These are phyloP conservation scores for Pleodorina starrii DNA, from an alignment of 139 green algal species.

Conservation along the genomic window DNA sequence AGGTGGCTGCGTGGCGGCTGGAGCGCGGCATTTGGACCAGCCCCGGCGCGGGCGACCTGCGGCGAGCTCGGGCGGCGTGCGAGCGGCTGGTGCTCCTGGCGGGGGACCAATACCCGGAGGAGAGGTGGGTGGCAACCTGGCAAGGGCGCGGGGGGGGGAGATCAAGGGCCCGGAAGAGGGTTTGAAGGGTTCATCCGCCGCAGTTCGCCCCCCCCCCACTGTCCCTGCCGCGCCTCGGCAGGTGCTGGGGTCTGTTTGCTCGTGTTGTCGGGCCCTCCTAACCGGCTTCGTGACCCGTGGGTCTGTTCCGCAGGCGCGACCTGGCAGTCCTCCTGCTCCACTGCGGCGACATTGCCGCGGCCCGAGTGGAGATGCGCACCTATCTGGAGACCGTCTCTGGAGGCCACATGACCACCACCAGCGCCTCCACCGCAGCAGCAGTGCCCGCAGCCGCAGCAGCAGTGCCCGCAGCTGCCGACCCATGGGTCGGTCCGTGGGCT, in stretches of 20 bases:
- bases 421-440: no score
- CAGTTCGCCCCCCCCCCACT: no score
- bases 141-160: not conserved
- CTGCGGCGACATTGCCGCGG: conserved; percentile 60
- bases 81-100: conserved; percentile 83
- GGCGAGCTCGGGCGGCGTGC: conserved; percentile 67
- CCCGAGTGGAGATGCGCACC: conserved; percentile 66
- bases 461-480: no score
- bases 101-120: conserved; percentile 56
- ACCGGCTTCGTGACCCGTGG: not conserved
- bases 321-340: conserved; percentile 77
- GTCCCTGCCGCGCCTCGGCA: no score
- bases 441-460: no score
- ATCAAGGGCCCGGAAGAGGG: not conserved
- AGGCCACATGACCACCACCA: not conserved
- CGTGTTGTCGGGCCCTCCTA: no score
- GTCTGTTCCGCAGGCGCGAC: conserved; percentile 67
- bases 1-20: conserved; percentile 79
- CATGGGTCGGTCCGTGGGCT: not conserved
- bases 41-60: conserved; percentile 76
- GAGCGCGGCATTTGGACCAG: conserved; percentile 84
- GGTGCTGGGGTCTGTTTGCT: no score
- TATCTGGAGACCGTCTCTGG: conserved; percentile 42
- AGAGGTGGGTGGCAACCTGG: conserved; percentile 59
- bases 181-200: no score